phyloP scores from a whole-genome alignment of 1,139 yeast species.

The Kodamaea fungicola region DNA sequence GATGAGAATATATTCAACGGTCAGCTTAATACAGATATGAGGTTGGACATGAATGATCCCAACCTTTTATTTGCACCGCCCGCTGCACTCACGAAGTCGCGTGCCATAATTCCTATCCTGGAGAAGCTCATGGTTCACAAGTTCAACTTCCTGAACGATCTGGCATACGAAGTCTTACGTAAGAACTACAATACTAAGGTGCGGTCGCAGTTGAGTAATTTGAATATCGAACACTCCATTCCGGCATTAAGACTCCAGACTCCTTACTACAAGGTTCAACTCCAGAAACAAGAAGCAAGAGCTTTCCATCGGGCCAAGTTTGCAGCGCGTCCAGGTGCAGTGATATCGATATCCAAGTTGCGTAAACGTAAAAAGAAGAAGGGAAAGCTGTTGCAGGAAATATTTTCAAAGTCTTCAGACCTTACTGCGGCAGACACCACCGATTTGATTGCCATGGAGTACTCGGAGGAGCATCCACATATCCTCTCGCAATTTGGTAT shows the following conservation, averaged over 20 bases:
- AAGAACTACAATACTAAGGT: conserved; percentile 89
- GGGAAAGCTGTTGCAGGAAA: conserved; percentile 74
- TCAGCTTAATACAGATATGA: conserved; percentile 42
- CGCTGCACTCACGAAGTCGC: conserved; percentile 19
- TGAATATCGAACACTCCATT: conserved; percentile 85
- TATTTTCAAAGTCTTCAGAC: conserved; percentile 69
- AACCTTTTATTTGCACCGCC: conserved; percentile 63
- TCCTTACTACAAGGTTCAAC: conserved; percentile 83
- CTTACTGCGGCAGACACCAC: conserved; percentile 83
- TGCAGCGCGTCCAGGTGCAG: conserved; percentile 71
- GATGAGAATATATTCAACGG: conserved; percentile 85
- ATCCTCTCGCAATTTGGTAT: conserved; percentile 88
- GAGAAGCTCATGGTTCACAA: conserved; percentile 49
- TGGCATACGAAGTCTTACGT: conserved; percentile 75
- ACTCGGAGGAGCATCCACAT: conserved; percentile 85
- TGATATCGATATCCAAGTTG: conserved; percentile 69
- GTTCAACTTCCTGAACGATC: conserved; percentile 86
- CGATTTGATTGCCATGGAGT: conserved; percentile 75
- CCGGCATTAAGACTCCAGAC: conserved; percentile 87
- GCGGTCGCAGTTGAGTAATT: conserved; percentile 87
- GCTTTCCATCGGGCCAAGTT: conserved; percentile 80
- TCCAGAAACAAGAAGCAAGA: conserved; percentile 68
- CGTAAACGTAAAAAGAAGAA: conserved; percentile 88
- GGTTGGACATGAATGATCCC: conserved; percentile 86
- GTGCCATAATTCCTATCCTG: conserved; percentile 45